These are phyloP conservation scores for Curvularia sp. DNA, from an alignment of 2,329 filamentous ascomycete genomes.

Conservation along the genomic window DNA sequence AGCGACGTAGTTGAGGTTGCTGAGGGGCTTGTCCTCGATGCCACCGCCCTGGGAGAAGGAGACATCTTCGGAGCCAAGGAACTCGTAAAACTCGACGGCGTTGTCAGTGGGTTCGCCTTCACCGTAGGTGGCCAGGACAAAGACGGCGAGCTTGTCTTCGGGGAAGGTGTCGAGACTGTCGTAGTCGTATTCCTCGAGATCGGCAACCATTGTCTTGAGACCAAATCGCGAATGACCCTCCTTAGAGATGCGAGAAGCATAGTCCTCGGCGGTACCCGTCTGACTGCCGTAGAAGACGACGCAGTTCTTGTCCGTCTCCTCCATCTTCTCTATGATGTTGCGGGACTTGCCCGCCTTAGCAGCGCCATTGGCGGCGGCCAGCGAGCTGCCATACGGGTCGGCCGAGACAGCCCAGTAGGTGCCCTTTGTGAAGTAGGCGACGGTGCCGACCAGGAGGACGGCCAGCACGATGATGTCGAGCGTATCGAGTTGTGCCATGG, in stretches of 20 bases:
- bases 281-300: conserved; percentile 98
- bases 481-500: conserved; percentile 95
- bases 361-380: conserved; percentile 69
- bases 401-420: conserved; percentile 89
- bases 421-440: conserved; percentile 98
- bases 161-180: conserved; percentile 91
- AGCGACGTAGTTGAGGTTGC: conserved; percentile 87
- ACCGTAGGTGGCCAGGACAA: conserved; percentile 95
- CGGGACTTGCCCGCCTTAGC: conserved; percentile 83
- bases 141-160: conserved; percentile 89
- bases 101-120: conserved; percentile 99
- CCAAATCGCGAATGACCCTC: conserved; percentile 96
- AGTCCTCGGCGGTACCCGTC: conserved; percentile 97
- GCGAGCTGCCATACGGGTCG: conserved; percentile 83
- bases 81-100: conserved; percentile 98
- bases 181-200: conserved; percentile 96
- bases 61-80: conserved; percentile 81
- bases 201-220: conserved; percentile 96
- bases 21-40: conserved; percentile 72
- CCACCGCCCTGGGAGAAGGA: conserved; percentile 74
- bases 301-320: conserved; percentile 94
- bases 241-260: conserved; percentile 93
- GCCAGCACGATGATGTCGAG: conserved; percentile 92
- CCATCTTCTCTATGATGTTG: conserved; percentile 94
- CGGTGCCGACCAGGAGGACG: conserved; percentile 80